Base-by-base conservation (phyloP, 352 stramenopile genomes). In the Globisporangium alternatum region DNA sequence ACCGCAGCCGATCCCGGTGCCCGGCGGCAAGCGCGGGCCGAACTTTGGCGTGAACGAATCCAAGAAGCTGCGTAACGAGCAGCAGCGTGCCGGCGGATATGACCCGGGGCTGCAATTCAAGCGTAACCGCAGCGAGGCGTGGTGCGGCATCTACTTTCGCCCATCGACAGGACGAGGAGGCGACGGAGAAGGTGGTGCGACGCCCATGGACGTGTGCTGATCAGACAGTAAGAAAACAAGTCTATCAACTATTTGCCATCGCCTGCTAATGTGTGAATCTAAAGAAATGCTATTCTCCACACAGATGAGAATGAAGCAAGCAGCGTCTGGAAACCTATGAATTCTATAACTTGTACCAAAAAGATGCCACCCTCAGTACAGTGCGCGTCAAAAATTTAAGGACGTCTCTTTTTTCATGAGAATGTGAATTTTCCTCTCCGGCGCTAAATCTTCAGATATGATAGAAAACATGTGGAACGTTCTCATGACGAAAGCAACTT, bases 61-160 rank as follows among this genome's bases (percentile, higher is more conserved):
- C 6, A 90, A 91, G 62, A 88, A 93, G 62, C 68, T 91, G 49
- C 86, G 86, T 44, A 74, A 80, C 58, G 78, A 92, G 67, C 86
- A 93, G 66, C 86, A 95, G 58, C 76, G 84, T 33, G 86, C 86
- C 7, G 86, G 86, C 30, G 86, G 86, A 19, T 95, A 91, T 67
- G 85, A 93, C 33, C 83, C 80, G 2, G 83, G 92, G 19, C 37
- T 93, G 54, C 77, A 83, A 37, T 93, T 90, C 57, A 88, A 90
- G 64, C 81, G 84, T 31, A 95, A 95, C 60, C 79, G 82, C 15
- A 83, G 66, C 10, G 86, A 95, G 66, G 86, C 86, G 7, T 95
- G 84, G 84, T 77, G 74, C 49, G 85, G 86, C 17, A 80, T 93
- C 57, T 91, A 92, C 67, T 91, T 92, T 57, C 52, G 74, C 53